Evolutionary conservation across 2,329 filamentous ascomycete species (phyloP).

Genomic region (Ophiocordyceps camponoti-leonardi): DNA sequence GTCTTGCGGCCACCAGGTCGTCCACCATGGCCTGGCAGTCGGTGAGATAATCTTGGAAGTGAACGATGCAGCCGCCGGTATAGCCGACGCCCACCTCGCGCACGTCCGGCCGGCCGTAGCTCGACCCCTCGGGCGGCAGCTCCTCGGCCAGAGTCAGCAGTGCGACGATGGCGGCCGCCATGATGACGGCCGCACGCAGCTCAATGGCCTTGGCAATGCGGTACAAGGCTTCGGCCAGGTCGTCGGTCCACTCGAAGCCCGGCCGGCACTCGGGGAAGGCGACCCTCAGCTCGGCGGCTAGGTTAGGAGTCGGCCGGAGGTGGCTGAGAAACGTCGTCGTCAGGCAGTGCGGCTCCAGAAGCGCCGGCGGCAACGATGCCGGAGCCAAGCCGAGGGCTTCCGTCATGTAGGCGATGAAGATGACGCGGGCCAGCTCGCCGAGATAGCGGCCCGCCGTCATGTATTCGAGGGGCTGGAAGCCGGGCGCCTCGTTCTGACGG

Average conservation of each 20-base stretch:
- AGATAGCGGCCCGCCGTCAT: constrained; percentile 69
- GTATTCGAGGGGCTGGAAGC: constrained; percentile 71
- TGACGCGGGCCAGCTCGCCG: constrained; percentile 57
- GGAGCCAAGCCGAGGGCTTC: constrained; percentile 19
- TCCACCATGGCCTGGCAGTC: constrained; percentile 57
- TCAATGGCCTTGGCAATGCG: constrained; percentile 55
- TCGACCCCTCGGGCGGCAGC: constrained; percentile 23
- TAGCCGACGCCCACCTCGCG: constrained; percentile 58
- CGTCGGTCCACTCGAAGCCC: constrained; percentile 44
- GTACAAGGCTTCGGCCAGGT: constrained; percentile 41
- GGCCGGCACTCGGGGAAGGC: constrained; percentile 33
- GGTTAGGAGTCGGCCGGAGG: constrained; percentile 26
- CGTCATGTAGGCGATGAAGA: constrained; percentile 48
- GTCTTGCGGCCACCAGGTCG: constrained; percentile 19
- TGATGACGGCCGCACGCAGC: constrained; percentile 53
- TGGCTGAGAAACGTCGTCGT: constrained; percentile 60
- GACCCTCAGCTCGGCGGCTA: constrained; percentile 27
- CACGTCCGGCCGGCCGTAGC: constrained; percentile 5
- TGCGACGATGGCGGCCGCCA: constrained; percentile 56
- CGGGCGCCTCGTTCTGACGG: constrained; percentile 46
- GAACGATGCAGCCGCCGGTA: constrained; percentile 64
- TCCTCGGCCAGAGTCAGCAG: constrained; percentile 54
- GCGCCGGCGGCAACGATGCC: constrained; percentile 31
- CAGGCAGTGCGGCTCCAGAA: constrained; percentile 43
- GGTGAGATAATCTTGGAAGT: constrained; percentile 56